Base-by-base conservation (phyloP, 352 stramenopile species). In the Stephanocyclus meneghinianus region DNA sequence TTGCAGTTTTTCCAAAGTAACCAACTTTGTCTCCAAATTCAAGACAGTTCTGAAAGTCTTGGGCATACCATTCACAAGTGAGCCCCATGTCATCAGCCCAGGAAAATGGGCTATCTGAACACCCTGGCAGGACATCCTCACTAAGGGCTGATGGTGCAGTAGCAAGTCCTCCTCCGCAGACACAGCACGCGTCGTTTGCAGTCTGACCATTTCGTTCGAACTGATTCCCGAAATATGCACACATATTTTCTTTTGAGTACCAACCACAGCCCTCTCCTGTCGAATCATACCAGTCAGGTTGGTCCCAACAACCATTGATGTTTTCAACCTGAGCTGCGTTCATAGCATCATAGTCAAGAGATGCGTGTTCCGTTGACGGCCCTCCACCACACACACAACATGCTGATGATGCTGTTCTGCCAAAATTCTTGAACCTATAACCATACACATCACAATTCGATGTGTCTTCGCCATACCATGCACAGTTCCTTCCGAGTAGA, bases 1-100 rank as follows among this genome's bases (percentile, higher is more conserved):
- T 71, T 26, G 63, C 63, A 62, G 63, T 71, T 29, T 71, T 59
- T 11, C 63, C 63, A 37, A 29, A 61, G 29, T 61, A 50, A 29
- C 37, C 63, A 57, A 59, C 40, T n/a, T 53, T 53, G 47, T 71
- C 48, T 37, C 63, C 63, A n/a, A 35, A 71, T 45, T 53, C n/a
- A n/a, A 61, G 15, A 71, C 63, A 71, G 30, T 71, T 71, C 26
- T 37, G 10, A 29, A 56, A 26, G 16, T 53, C 63, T 15, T 13
- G 32, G 21, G 40, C 63, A 53, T 71, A 71, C 63, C 44, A 71
- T 13, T 48, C 44, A 44, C 63, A 71, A 42, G 15, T 42, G 63
- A 37, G 10, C 29, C 53, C 53, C 15, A 37, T 30, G 26, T 61
- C 53, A 37, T 30, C 29, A 6, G 53, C 53, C 53, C 53, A 61